A percentile compares a stretch with the other conserved stretches of the same genome.
These are phyloP conservation scores for Nasturtium officinale DNA, from an alignment of 345 rosid genomes.

Conservation along the genomic window DNA sequence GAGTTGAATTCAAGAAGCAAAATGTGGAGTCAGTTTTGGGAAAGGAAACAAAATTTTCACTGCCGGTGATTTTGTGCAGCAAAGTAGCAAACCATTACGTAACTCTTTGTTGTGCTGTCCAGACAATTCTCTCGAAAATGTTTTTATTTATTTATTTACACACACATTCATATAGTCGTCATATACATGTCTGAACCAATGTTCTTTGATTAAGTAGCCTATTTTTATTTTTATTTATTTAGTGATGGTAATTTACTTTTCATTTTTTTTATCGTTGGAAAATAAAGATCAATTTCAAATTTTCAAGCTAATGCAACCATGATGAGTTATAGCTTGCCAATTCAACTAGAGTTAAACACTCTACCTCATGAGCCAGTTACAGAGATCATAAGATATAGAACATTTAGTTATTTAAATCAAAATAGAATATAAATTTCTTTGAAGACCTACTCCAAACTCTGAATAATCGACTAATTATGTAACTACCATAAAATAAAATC, in stretches of 20 bases:
- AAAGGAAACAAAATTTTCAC: background rate
- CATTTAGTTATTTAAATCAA: background rate
- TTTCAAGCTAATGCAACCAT: background rate
- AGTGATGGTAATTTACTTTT: too few relatives aligned
- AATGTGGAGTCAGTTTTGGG: background rate
- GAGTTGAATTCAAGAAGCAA: slow-evolving; percentile 30
- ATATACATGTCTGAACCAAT: background rate
- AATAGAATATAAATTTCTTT: too few relatives aligned
- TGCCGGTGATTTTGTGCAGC: background rate
- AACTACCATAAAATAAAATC: background rate
- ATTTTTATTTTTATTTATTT: too few relatives aligned
- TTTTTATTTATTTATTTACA: background rate
- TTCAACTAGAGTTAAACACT: background rate
- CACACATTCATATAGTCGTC: background rate
- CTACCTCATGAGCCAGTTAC: too few relatives aligned
- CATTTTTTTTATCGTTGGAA: too few relatives aligned
- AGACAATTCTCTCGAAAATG: background rate
- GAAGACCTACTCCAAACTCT: background rate
- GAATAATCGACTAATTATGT: background rate
- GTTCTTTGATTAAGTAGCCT: too few relatives aligned
- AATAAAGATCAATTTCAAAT: background rate
- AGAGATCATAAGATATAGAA: background rate
- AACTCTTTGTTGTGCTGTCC: slow-evolving; percentile 13
- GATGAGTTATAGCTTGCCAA: background rate
- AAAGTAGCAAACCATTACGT: background rate